A percentile compares a stretch with the other conserved stretches of the same genome.
Evolutionary conservation across 2,329 filamentous ascomycete genomes (phyloP).

Genomic region (Neobulgaria alba): DNA sequence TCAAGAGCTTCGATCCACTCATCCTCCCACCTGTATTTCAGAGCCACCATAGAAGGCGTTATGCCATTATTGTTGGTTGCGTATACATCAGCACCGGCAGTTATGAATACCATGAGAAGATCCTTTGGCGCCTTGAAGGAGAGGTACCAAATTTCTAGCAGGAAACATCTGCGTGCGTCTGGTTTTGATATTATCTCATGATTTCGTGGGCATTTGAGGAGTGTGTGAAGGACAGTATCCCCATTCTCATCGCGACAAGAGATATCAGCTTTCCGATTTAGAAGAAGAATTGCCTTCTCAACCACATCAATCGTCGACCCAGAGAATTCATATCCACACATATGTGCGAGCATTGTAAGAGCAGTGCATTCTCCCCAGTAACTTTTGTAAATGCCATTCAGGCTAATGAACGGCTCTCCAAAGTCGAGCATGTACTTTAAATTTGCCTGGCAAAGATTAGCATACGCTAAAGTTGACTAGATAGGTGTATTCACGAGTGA

Average conservation of each 20-base stretch:
- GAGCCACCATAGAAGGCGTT: constrained; percentile 9
- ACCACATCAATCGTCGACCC: constrained; percentile 3
- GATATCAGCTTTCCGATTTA: constrained; percentile 8
- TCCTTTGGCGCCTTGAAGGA: constrained; percentile 8
- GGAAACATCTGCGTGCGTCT: not conserved
- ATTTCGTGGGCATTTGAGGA: constrained; percentile 3
- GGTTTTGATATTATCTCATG: not conserved
- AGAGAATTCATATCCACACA: constrained; percentile 3
- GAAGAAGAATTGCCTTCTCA: constrained; percentile 16
- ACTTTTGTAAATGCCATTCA: not conserved
- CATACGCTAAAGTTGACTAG: constrained; percentile 1
- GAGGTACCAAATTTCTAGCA: not conserved
- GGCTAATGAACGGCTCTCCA: constrained; percentile 8
- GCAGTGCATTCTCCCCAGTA: not conserved
- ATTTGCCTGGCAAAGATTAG: constrained; percentile 6
- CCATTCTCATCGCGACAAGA: constrained; percentile 3
- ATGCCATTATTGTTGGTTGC: constrained; percentile 7
- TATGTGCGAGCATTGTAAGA: constrained; percentile 4
- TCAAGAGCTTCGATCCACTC: constrained; percentile 16
- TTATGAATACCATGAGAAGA: constrained; percentile 12
- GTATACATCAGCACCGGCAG: constrained; percentile 14
- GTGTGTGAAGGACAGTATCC: constrained; percentile 12
- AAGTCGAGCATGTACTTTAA: constrained; percentile 9
- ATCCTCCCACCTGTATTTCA: constrained; percentile 1
- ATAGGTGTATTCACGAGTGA: constrained; percentile 5